Percentiles rank a stretch among this genome's conserved stretches.
Evolutionary conservation across 2,329 filamentous ascomycete genomes (phyloP).

Genomic region (Chaetomium sp.): DNA sequence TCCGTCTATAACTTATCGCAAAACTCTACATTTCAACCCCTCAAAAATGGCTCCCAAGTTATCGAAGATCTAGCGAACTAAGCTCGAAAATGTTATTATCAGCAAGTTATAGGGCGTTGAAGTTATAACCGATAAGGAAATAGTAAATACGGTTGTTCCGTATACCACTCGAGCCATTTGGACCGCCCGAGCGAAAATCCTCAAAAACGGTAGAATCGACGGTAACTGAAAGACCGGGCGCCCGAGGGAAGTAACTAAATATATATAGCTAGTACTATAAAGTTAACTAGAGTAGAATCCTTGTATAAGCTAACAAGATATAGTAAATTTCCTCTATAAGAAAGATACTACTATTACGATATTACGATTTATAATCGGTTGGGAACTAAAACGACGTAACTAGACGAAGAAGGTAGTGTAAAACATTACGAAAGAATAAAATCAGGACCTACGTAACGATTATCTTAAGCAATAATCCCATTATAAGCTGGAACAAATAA

Average conservation of each 20-base stretch:
- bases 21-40: too few species aligned
- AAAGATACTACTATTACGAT: background rate
- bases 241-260: background rate
- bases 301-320: background rate
- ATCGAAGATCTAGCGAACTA: too few species aligned
- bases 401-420: slow-evolving; percentile 5
- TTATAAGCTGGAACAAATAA: background rate
- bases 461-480: background rate
- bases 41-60: too few species aligned
- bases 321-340: background rate
- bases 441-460: slow-evolving; percentile 2
- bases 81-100: too few species aligned
- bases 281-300: background rate
- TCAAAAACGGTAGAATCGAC: too few species aligned
- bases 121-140: too few species aligned
- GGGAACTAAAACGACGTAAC: background rate
- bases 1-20: too few species aligned
- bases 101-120: too few species aligned
- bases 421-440: background rate
- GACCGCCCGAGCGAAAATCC: too few species aligned
- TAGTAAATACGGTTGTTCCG: too few species aligned
- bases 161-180: too few species aligned
- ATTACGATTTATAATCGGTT: background rate
- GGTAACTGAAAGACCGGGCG: too few species aligned
- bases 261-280: background rate